Evolutionary conservation across 768 basidiomycete genomes (phyloP).

Genomic region (Phylloporus rhodoxanthus): DNA sequence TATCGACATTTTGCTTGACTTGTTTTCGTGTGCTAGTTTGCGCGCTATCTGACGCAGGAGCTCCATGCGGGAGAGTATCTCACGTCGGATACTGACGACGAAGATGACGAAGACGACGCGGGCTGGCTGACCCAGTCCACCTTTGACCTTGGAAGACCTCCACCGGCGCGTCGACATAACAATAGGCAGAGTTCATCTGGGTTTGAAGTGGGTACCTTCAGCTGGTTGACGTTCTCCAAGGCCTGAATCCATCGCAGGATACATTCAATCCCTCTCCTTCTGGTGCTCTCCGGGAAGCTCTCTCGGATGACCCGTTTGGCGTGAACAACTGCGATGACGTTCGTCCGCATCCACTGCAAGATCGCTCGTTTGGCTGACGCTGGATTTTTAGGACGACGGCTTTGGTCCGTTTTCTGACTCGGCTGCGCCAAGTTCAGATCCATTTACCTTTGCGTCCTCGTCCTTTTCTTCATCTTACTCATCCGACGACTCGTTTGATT

Average conservation of each 20-base stretch:
- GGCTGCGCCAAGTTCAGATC: constrained; percentile 43
- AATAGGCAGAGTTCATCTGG: constrained; percentile 43
- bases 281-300: constrained; percentile 29
- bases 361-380: not conserved
- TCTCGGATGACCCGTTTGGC: constrained; percentile 47
- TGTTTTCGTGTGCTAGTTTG: constrained; percentile 48
- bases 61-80: constrained; percentile 59
- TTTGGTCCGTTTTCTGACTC: constrained; percentile 80
- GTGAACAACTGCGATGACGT: constrained; percentile 47
- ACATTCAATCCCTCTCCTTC: constrained; percentile 41
- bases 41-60: constrained; percentile 70
- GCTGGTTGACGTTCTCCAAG: not conserved
- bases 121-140: constrained; percentile 78
- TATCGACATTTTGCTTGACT: not conserved
- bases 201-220: constrained; percentile 48
- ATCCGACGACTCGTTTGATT: constrained; percentile 68
- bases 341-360: constrained; percentile 3
- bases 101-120: constrained; percentile 61
- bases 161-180: constrained; percentile 43
- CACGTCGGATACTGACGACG: constrained; percentile 47
- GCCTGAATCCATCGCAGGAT: constrained; percentile 34
- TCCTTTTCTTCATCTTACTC: constrained; percentile 49
- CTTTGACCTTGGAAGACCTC: constrained; percentile 52
- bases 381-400: constrained; percentile 43
- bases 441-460: constrained; percentile 45